Base-by-base conservation (phyloP, 495 filamentous ascomycete species). In the Penicillium nucicola region DNA sequence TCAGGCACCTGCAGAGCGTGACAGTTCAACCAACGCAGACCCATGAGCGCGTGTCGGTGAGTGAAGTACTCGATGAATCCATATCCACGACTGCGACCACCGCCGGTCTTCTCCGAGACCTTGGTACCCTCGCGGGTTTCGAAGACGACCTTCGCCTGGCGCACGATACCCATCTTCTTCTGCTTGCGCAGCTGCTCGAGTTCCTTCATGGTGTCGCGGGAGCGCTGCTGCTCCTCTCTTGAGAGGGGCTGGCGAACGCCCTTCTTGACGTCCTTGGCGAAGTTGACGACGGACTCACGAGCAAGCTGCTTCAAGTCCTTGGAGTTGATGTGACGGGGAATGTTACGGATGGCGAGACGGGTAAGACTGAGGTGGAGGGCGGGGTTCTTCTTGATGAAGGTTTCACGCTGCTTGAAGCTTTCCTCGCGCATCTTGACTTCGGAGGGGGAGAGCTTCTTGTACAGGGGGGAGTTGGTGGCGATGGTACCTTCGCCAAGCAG, bases 61-160 rank as follows among this genome's bases (percentile, higher is more conserved):
- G 88, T 92, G 50, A 83, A 88, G 72, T 97, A 99, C 68, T 99
- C 93, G 49, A 99, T 87, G 69, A 99, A 99, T 10, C 95, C 93
- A 65, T 99, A 99, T 18, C 93, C 95, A 60, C 92, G 77, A 55
- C 85, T 90, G 62, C 90, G 79, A 32, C 93, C 90, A 17, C 82
- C 89, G 4, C 88, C 86, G 49, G 66, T 78, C 37, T 77, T 71
- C 66, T 95, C 89, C 3, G 75, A 64, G 8, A 95, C 81, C 73
- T 96, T 97, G 50, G 79, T 79, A 15, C 92, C 91, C 57, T 91
- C 82, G 15, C 75, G 77, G 12, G 86, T 85, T 72, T 99, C 93
- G 61, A 92, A 96, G 19, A 97, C 85, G 49, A 97, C 81, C 72
- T 95, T 99, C 25, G 93, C 88, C 69, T 99, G 93, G 56, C 81